Conservation (phyloP, 768 basidiomycete species). For the Terana coerulea region DNA sequence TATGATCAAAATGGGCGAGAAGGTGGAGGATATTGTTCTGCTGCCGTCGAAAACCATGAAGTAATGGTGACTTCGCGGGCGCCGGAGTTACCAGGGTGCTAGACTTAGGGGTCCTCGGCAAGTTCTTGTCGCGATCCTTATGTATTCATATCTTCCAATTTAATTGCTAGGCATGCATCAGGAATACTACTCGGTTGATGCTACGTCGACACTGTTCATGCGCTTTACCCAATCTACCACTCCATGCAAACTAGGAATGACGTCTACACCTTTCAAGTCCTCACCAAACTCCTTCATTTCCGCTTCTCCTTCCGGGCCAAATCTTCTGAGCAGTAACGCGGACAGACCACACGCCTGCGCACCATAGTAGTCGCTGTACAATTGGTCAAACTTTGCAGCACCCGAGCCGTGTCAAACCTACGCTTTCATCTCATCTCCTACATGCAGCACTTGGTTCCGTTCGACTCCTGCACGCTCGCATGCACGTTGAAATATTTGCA, state of each 20-base stretch:
- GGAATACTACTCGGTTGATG: background rate
- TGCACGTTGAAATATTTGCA: conserved; percentile 52
- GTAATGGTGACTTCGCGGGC: background rate
- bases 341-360: conserved; percentile 52
- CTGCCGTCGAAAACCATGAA: conserved; percentile 26
- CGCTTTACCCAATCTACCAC: conserved; percentile 36
- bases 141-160: conserved; percentile 5
- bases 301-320: conserved; percentile 43
- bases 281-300: conserved; percentile 40
- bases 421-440: conserved; percentile 73
- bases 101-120: background rate
- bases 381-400: no score
- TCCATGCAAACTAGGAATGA: conserved; percentile 34
- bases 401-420: no score
- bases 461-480: conserved; percentile 33
- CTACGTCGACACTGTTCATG: conserved; percentile 9
- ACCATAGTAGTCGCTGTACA: conserved; percentile 60
- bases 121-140: background rate
- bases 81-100: background rate
- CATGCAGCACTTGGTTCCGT: conserved; percentile 52
- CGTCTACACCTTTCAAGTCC: conserved; percentile 36
- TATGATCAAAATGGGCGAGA: conserved; percentile 72
- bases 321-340: conserved; percentile 54
- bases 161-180: background rate
- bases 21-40: conserved; percentile 61